Conservation (phyloP, 768 basidiomycete genomes). For the Amanita inopinata region DNA sequence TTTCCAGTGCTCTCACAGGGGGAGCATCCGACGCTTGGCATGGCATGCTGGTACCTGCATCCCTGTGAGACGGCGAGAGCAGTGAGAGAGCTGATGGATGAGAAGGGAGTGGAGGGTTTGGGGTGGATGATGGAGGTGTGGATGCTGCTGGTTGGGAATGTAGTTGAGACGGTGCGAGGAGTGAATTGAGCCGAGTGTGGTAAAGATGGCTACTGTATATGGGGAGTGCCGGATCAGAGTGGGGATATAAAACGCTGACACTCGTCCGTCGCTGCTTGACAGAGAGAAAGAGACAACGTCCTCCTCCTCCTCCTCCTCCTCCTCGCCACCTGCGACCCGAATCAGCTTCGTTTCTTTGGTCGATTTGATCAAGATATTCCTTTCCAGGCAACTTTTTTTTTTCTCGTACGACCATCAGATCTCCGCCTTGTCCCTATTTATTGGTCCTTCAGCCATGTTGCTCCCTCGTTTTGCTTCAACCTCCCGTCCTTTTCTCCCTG, state of each 20-base stretch:
- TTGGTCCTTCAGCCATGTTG: slow-evolving; percentile 29
- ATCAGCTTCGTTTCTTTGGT: too few relatives aligned
- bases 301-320: too few relatives aligned
- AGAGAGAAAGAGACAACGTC: too few relatives aligned
- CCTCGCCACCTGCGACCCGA: too few relatives aligned
- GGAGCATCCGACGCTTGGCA: slow-evolving; percentile 73
- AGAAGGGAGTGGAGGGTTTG: slow-evolving; percentile 22
- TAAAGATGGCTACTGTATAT: neutral
- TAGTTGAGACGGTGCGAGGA: slow-evolving; percentile 33
- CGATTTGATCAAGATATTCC: too few relatives aligned
- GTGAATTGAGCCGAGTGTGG: neutral
- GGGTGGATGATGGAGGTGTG: slow-evolving; percentile 48
- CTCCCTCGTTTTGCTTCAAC: slow-evolving; percentile 32
- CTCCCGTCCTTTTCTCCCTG: slow-evolving; percentile 27
- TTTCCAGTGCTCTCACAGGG: slow-evolving; percentile 81
- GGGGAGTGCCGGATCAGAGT: too few relatives aligned
- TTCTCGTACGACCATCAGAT: slow-evolving; percentile 14
- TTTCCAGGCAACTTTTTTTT: too few relatives aligned
- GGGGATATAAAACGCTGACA: too few relatives aligned
- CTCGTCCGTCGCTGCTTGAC: too few relatives aligned
- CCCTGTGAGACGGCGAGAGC: slow-evolving; percentile 69
- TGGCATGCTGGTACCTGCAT: slow-evolving; percentile 78
- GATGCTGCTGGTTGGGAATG: slow-evolving; percentile 64
- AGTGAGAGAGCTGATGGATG: slow-evolving; percentile 60
- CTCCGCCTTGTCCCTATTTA: slow-evolving; percentile 13